Evolutionary conservation across 805 yeast genomes (phyloP).

Genomic region (Sporopachydermia quercuum): DNA sequence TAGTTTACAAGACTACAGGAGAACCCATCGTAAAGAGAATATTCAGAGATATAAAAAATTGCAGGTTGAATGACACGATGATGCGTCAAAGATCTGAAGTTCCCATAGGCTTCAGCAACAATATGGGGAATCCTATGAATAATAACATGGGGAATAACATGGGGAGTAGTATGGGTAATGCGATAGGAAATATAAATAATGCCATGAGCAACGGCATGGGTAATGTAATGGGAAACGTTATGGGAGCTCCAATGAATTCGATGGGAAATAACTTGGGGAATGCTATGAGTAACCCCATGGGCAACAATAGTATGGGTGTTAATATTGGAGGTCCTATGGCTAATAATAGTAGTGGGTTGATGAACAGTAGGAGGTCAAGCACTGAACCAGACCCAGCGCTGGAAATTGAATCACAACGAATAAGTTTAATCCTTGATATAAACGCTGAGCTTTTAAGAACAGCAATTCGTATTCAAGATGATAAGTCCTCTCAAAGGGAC

Average conservation of each 20-base stretch:
- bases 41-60: no score
- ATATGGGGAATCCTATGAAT: neutral
- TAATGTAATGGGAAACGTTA: neutral
- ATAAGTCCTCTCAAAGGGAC: neutral
- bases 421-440: conserved; percentile 16
- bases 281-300: neutral
- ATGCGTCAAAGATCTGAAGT: no score
- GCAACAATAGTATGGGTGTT: neutral
- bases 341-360: neutral
- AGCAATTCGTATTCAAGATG: conserved; percentile 8
- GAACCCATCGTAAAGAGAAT: no score
- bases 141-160: neutral
- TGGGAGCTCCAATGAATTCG: neutral
- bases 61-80: no score
- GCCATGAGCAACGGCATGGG: neutral
- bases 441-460: conserved; percentile 16
- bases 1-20: no score
- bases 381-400: conserved; percentile 3
- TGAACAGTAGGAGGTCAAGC: neutral
- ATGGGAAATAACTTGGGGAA: neutral
- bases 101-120: no score
- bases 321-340: neutral
- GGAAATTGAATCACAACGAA: conserved; percentile 16
- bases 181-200: neutral
- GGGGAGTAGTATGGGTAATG: neutral